Percentiles rank a stretch among this genome's conserved stretches.
Evolutionary conservation across 192 early-diverging fungal species (phyloP).

Genomic region (Coemansia sp.): DNA sequence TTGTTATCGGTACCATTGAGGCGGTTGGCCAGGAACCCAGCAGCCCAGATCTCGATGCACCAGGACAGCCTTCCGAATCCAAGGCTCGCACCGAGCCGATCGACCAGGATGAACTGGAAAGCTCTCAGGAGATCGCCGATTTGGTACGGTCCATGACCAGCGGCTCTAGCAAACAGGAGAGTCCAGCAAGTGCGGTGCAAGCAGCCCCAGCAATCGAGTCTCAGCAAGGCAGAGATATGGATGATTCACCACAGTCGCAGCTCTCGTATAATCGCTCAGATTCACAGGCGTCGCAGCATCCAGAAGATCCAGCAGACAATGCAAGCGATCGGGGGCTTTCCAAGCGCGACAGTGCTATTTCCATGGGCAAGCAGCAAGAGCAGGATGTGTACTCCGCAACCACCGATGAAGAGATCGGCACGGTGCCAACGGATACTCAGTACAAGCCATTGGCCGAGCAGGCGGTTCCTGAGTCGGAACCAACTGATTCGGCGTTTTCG

Average conservation of each 20-base stretch:
- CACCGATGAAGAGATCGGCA: slow-evolving; percentile 3
- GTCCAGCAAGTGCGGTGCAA: not conserved
- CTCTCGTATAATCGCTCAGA: slow-evolving; percentile 39
- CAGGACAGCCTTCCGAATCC: slow-evolving; percentile 2
- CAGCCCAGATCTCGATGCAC: not conserved
- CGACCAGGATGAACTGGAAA: slow-evolving; percentile 2
- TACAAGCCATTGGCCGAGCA: slow-evolving; percentile 4
- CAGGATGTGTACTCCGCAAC: not conserved
- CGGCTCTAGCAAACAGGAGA: not conserved
- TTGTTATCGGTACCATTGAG: slow-evolving; percentile 40
- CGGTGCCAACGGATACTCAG: slow-evolving; percentile 10
- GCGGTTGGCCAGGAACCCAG: not conserved
- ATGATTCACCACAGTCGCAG: slow-evolving; percentile 36
- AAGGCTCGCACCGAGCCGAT: slow-evolving; percentile 18
- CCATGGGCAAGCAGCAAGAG: slow-evolving; percentile 26
- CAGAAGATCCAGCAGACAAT: slow-evolving; percentile 8
- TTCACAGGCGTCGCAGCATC: slow-evolving; percentile 23
- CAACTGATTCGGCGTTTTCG: slow-evolving; percentile 17
- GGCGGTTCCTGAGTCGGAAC: not conserved
- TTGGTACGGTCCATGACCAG: slow-evolving; percentile 11
- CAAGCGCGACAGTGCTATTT: slow-evolving; percentile 46
- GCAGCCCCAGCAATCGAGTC: not conserved
- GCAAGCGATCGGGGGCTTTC: slow-evolving; percentile 8
- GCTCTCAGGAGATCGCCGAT: slow-evolving; percentile 8
- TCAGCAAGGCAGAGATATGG: not conserved